phyloP scores from a whole-genome alignment of 495 filamentous ascomycete genomes.

The Aspergillus hancockii region DNA sequence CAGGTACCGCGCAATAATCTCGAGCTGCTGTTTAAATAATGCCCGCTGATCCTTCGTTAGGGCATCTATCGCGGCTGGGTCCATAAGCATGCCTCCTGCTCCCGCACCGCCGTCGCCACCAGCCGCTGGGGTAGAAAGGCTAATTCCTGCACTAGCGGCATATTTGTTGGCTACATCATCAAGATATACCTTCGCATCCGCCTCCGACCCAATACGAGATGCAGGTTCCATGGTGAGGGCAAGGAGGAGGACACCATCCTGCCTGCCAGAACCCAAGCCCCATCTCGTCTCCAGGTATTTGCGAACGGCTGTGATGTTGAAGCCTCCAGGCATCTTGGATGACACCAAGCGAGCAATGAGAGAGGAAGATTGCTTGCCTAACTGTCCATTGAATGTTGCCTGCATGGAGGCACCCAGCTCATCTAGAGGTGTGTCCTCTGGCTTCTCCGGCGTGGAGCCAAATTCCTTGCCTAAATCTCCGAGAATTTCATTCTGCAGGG shows the following conservation, averaged over 20 bases:
- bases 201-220: conserved; percentile 82
- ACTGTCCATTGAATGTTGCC: conserved; percentile 94
- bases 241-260: conserved; percentile 87
- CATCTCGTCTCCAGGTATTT: conserved; percentile 95
- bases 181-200: conserved; percentile 87
- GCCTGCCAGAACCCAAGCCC: conserved; percentile 83
- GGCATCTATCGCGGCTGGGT: conserved; percentile 94
- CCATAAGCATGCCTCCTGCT: conserved; percentile 93
- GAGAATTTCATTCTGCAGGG: conserved; percentile 95
- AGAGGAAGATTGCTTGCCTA: conserved; percentile 94
- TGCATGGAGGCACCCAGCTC: conserved; percentile 96
- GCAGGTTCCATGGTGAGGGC: conserved; percentile 92
- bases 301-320: conserved; percentile 92
- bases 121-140: conserved; percentile 71
- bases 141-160: conserved; percentile 81
- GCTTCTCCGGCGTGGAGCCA: conserved; percentile 96
- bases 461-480: conserved; percentile 98
- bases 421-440: conserved; percentile 94
- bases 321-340: conserved; percentile 98
- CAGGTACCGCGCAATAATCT: conserved; percentile 90
- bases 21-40: conserved; percentile 95
- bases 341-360: conserved; percentile 92
- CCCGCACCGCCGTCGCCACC: conserved; percentile 73
- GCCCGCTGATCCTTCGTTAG: conserved; percentile 93
- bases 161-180: conserved; percentile 90